Conservation (phyloP, 805 yeast species). For the Candida orba region DNA sequence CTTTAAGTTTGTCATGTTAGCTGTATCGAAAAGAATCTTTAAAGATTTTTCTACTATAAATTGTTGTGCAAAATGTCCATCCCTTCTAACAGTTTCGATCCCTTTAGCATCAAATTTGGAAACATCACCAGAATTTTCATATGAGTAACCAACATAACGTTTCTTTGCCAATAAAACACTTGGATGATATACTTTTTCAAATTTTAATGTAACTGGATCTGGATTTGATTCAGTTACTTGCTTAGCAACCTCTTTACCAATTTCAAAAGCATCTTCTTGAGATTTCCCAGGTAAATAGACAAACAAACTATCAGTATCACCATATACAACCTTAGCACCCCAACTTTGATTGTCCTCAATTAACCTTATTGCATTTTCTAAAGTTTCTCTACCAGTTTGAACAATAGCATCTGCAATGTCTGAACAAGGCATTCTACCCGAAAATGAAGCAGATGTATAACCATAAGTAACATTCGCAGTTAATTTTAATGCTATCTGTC, state of each 20-base stretch:
- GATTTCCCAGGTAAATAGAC: conserved; percentile 83
- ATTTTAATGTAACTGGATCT: conserved; percentile 72
- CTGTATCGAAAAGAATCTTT: conserved; percentile 61
- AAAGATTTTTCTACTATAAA: conserved; percentile 68
- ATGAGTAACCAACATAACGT: conserved; percentile 84
- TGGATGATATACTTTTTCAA: conserved; percentile 91
- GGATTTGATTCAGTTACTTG: conserved; percentile 63
- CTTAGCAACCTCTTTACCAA: conserved; percentile 67
- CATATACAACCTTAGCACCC: conserved; percentile 93
- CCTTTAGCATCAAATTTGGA: conserved; percentile 94
- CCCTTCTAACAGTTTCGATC: conserved; percentile 88
- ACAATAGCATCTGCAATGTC: conserved; percentile 95
- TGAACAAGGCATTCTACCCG: conserved; percentile 96
- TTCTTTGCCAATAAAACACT: conserved; percentile 78
- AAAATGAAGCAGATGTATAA: conserved; percentile 87
- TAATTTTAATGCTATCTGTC: conserved; percentile 82
- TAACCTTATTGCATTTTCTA: conserved; percentile 58
- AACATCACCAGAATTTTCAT: conserved; percentile 39
- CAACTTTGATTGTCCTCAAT: conserved; percentile 56
- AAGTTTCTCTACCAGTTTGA: conserved; percentile 79
- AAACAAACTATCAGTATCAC: conserved; percentile 93
- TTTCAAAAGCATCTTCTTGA: conserved; percentile 64
- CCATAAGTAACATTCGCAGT: conserved; percentile 97
- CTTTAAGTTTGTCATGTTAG: conserved; percentile 66
- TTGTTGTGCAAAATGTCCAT: conserved; percentile 90